These are phyloP conservation scores for Pholiota adiposa DNA, from an alignment of 1,284 basidiomycete species.

Conservation along the genomic window DNA sequence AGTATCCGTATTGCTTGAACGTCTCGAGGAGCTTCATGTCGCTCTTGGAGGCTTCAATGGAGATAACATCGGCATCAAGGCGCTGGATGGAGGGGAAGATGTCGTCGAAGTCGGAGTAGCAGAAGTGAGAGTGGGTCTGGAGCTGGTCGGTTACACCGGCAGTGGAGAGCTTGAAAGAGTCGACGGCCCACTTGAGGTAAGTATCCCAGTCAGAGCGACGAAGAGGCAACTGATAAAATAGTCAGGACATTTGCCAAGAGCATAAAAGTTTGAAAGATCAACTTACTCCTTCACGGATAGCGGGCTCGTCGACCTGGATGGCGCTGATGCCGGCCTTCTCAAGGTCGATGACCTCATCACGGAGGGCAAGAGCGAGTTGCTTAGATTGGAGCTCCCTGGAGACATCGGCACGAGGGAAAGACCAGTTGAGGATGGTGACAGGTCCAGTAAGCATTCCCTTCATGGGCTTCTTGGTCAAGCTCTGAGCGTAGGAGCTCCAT, in stretches of 20 bases:
- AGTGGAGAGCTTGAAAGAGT: constrained; percentile 96
- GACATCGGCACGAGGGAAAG: constrained; percentile 99
- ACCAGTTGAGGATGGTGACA: constrained; percentile 99
- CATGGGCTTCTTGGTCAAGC: constrained; percentile 93
- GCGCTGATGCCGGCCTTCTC: constrained; percentile 97
- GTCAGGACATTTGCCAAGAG: constrained; percentile 5
- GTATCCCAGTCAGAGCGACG: constrained; percentile 93
- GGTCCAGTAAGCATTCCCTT: constrained; percentile 99
- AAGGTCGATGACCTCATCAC: constrained; percentile 98
- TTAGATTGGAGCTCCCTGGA: constrained; percentile 97
- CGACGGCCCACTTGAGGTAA: constrained; percentile 96
- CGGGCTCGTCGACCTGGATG: constrained; percentile 99
- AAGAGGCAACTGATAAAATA: constrained; percentile 72
- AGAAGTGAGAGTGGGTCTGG: constrained; percentile 98
- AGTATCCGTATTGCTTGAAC: constrained; percentile 96
- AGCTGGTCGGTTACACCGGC: constrained; percentile 91
- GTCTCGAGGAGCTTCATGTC: constrained; percentile 97
- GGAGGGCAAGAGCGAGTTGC: constrained; percentile 97
- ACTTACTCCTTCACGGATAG: constrained; percentile 96
- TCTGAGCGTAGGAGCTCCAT: constrained; percentile 98
- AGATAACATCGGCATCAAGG: constrained; percentile 99
- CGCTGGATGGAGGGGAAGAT: constrained; percentile 98
- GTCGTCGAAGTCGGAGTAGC: constrained; percentile 96
- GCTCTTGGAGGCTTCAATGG: constrained; percentile 97
- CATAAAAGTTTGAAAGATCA: neutral